Evolutionary conservation across 768 basidiomycete species (phyloP).

Genomic region (Gautieria morchelliformis): DNA sequence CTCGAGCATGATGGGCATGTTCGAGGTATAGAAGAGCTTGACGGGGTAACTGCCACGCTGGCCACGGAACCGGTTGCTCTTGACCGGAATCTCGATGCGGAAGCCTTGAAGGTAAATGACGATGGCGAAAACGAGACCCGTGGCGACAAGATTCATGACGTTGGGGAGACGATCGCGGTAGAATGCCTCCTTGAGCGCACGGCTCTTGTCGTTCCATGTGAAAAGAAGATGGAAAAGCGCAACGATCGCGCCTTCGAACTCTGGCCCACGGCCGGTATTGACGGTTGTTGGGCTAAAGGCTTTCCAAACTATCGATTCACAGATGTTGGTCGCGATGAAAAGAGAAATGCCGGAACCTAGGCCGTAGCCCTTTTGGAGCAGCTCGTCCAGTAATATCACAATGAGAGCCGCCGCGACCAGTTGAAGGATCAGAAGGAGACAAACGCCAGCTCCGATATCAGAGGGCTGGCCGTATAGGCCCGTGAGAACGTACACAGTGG

Average conservation of each 20-base stretch:
- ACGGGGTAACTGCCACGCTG: constrained; percentile 92
- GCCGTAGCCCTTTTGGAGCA: constrained; percentile 98
- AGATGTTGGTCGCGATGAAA: constrained; percentile 99
- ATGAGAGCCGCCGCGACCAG: constrained; percentile 89
- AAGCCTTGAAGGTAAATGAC: constrained; percentile 99
- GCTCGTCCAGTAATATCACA: constrained; percentile 96
- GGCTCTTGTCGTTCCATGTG: constrained; percentile 97
- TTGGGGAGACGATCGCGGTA: constrained; percentile 96
- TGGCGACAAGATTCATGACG: constrained; percentile 94
- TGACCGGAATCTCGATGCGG: constrained; percentile 97
- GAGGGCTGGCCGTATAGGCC: constrained; percentile 93
- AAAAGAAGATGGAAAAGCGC: constrained; percentile 96
- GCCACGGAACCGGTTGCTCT: constrained; percentile 93
- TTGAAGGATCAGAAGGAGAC: constrained; percentile 93
- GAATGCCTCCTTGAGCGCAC: constrained; percentile 95
- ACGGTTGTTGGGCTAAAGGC: constrained; percentile 97
- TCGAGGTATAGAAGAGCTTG: constrained; percentile 97
- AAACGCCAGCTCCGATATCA: constrained; percentile 93
- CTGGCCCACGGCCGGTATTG: constrained; percentile 96
- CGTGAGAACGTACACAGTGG: constrained; percentile 93
- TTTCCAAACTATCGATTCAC: constrained; percentile 99
- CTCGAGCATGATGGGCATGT: constrained; percentile 99
- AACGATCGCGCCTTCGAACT: constrained; percentile 95
- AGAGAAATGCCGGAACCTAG: constrained; percentile 97
- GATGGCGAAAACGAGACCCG: constrained; percentile 81